Base-by-base conservation (phyloP, 2,329 filamentous ascomycete species). In the Talaromyces sp. region DNA sequence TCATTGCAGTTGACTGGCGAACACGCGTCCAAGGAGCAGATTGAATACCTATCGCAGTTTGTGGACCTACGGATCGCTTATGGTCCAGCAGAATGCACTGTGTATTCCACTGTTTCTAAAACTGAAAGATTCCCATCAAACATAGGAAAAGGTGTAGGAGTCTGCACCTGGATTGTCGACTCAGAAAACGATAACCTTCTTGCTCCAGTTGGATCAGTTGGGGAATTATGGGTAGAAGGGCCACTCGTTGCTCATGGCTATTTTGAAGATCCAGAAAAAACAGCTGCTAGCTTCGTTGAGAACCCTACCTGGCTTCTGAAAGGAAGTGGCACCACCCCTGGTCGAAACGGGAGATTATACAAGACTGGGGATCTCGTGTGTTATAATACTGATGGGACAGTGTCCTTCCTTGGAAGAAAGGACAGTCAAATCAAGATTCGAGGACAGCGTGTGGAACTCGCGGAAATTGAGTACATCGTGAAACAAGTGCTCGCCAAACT, bases 151-250 rank as follows among this genome's bases (percentile, higher is more conserved):
- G 47, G 47, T 52, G 47, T 52, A 25, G 47, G 47, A 7, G 11
- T 13, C 10, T 52, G 47, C 47, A 52, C 47, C 47, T 52, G 47
- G 47, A 22, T 52, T 7, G 47, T 52, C 33, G 42, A 22, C 32
- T 28, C 47, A n/a, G 28, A 3, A 7, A 22, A 55, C 4, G 8
- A 42, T 6, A 42, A 19, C 3, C 15, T 25, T 10, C 88, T 90
- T 0, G 89, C 95, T 0, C 72, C 92, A 19, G 81, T 85, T 47
- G 92, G 92, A 4, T 90, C 83, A 1, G 83, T 95, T 3, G 92
- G 92, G 3, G 92, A 96, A 75, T 83, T 96, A 0, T 96, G 91
- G 65, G 84, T 96, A 3, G 91, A 89, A 1, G 92, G 92, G 88
- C 58, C 87, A 67, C 81, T 96, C 1, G 91, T 96, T 2, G 92